Evolutionary conservation across 345 rosid genomes (phyloP).

Genomic region (Pseudoturritis turrita): DNA sequence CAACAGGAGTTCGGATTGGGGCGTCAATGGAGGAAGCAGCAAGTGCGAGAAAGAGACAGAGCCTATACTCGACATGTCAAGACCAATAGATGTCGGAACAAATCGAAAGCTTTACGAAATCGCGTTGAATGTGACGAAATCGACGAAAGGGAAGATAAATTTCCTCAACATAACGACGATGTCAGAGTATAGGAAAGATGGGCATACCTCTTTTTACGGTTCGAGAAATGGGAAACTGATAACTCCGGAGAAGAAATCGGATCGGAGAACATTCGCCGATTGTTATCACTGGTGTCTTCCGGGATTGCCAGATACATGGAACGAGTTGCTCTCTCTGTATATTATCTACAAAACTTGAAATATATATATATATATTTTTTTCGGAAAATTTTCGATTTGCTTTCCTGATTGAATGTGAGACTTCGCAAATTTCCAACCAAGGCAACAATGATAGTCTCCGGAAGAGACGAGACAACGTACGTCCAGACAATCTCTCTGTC

Average conservation of each 20-base stretch:
- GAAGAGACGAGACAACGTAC: too few species aligned
- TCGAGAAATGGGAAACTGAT: constrained; percentile 42
- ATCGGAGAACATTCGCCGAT: constrained; percentile 62
- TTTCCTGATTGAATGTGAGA: neutral
- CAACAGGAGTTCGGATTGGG: constrained; percentile 69
- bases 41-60: constrained; percentile 61
- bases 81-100: constrained; percentile 50
- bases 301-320: constrained; percentile 91
- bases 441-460: too few species aligned
- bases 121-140: constrained; percentile 43
- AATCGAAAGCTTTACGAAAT: constrained; percentile 42
- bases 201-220: constrained; percentile 53
- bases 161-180: constrained; percentile 64
- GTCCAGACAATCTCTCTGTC: too few species aligned
- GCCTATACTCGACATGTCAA: constrained; percentile 45
- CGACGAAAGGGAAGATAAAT: constrained; percentile 37
- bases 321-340: constrained; percentile 65
- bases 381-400: neutral
- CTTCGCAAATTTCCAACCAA: neutral
- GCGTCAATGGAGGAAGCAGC: constrained; percentile 41
- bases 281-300: constrained; percentile 98
- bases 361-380: neutral
- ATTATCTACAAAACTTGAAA: constrained; percentile 42
- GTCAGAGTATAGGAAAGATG: constrained; percentile 87
- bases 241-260: constrained; percentile 44